phyloP scores from a whole-genome alignment of 129 eudicot species.

The Flaveria bidentis region DNA sequence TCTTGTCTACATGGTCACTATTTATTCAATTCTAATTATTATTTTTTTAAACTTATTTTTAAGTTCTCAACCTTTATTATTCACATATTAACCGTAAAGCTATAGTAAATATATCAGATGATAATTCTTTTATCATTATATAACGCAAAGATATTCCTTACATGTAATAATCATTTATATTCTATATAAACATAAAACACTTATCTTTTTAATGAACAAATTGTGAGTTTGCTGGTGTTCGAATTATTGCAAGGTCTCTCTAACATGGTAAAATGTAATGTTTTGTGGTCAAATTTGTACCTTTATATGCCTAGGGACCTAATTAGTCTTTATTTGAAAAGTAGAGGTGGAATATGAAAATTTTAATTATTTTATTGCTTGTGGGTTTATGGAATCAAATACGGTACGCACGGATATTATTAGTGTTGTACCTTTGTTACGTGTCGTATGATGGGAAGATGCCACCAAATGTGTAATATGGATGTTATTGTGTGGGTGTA shows the following conservation, averaged over 20 bases:
- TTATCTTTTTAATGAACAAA: neutral
- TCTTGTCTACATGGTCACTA: neutral
- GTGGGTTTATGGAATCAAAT: slow-evolving; percentile 34
- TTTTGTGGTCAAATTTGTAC: neutral
- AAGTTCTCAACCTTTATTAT: too few species aligned
- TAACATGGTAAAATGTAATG: neutral
- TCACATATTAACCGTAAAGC: too few species aligned
- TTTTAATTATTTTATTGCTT: neutral
- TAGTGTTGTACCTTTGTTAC: slow-evolving; percentile 32
- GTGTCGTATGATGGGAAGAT: slow-evolving; percentile 32
- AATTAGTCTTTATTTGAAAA: neutral
- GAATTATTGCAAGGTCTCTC: neutral
- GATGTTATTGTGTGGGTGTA: slow-evolving; percentile 27
- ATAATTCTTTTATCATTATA: too few species aligned
- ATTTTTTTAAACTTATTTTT: neutral
- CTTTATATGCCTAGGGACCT: slow-evolving; percentile 7
- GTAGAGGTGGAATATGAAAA: slow-evolving; percentile 21
- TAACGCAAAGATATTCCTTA: too few species aligned
- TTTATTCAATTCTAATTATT: neutral
- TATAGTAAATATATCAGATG: too few species aligned
- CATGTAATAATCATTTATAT: too few species aligned
- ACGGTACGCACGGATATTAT: slow-evolving; percentile 37
- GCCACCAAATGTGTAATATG: slow-evolving; percentile 21
- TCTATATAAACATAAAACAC: neutral
- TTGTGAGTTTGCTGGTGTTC: neutral